These are phyloP conservation scores for Pseudotsuga menziesii DNA, from an alignment of 75 land plant genomes.

Conservation along the genomic window DNA sequence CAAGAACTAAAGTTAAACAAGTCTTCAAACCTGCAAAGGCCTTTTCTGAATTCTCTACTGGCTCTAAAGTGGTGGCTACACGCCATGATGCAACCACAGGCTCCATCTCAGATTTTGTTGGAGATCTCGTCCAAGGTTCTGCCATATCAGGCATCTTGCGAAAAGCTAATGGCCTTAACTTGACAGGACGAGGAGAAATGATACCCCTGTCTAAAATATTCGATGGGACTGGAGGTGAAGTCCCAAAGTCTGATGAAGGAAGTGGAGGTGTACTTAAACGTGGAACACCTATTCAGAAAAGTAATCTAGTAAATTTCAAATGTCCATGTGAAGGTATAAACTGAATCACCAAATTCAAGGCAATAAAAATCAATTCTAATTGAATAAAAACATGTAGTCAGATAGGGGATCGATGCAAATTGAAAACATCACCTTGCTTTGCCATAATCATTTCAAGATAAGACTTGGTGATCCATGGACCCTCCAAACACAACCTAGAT, in stretches of 20 bases:
- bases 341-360: background rate
- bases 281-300: conserved; percentile 67
- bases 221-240: conserved; percentile 16
- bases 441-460: conserved; percentile 97
- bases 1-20: background rate
- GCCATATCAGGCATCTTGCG: conserved; percentile 53
- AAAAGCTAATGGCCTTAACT: conserved; percentile 42
- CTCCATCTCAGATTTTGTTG: conserved; percentile 89
- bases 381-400: background rate
- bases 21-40: conserved; percentile 16
- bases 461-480: conserved; percentile 97
- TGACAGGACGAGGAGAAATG: conserved; percentile 73
- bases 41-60: conserved; percentile 4
- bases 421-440: conserved; percentile 49
- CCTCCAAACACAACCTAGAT: conserved; percentile 58
- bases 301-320: background rate
- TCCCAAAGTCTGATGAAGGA: conserved; percentile 23
- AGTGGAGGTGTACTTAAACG: conserved; percentile 96
- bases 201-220: conserved; percentile 51
- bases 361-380: background rate
- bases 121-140: conserved; percentile 99
- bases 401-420: background rate
- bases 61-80: conserved; percentile 17
- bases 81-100: conserved; percentile 79
- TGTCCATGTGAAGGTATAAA: background rate